Base-by-base conservation (phyloP, 306 rosid genomes). In the Prinsepia uniflora region DNA sequence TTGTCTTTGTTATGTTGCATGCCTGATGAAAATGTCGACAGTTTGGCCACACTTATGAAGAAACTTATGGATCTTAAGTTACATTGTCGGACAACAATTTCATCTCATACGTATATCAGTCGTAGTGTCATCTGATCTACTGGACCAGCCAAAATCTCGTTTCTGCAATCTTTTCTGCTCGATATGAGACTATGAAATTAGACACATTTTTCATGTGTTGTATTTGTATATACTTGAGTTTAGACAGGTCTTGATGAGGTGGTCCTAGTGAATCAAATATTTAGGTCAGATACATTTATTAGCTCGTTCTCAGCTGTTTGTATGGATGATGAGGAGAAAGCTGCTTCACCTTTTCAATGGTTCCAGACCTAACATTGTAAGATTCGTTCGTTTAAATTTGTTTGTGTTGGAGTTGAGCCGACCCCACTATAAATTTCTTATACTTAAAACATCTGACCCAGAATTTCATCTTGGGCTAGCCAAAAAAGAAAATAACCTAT, bases 1-100 rank as follows among this genome's bases (percentile, higher is more conserved):
- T 53, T 22, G 62, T 47, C 72, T 54, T 74, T 18, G n/a, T 41
- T 19, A 19, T 22, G 42, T 10, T 57, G 45, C 42, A 2, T 42
- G 72, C 36, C 63, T 17, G 75, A 62, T 39, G n/a, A 70, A 50
- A 30, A 6, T 24, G 36, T 15, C 20, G 50, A 24, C 71, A 53
- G 45, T 6, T 65, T 14, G 24, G 64, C 17, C 22, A 41, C 72
- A 55, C 8, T 54, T 45, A 15, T 13, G 36, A n/a, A 36, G 45
- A 45, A 64, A 47, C 59, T n/a, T n/a, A n/a, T 49, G 41, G 67
- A 71, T 67, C 58, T 66, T 50, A 52, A 50, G 45, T 15, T 49
- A 19, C 63, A 55, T 41, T 39, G 17, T 42, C 39, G 19, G 64
- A 49, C 62, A 18, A 3, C 61, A 12, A 6, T 46, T 50, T 49